Evolutionary conservation across 352 stramenopile species (phyloP).

Genomic region (Phytophthora chlamydospora): DNA sequence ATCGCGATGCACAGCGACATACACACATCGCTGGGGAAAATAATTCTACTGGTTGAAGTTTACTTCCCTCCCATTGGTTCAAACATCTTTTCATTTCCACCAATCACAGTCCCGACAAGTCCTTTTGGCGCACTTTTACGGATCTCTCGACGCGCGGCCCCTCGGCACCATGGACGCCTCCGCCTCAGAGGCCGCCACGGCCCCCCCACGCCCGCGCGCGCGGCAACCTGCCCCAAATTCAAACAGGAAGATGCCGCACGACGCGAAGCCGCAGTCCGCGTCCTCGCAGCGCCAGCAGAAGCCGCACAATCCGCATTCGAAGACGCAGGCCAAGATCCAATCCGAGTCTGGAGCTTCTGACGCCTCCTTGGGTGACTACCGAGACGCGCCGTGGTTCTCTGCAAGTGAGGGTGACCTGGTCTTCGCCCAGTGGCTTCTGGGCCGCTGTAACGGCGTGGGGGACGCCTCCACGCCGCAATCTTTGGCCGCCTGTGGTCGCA

Average conservation of each 20-base stretch:
- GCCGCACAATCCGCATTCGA: slow-evolving; percentile 15
- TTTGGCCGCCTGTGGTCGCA: slow-evolving; percentile 30
- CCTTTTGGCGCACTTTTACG: background rate
- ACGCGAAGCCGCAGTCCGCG: slow-evolving; percentile 4
- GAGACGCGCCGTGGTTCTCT: slow-evolving; percentile 52
- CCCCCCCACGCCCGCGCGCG: background rate
- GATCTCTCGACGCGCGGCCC: slow-evolving; percentile 11
- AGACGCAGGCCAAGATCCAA: slow-evolving; percentile 3
- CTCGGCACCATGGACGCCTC: slow-evolving; percentile 28
- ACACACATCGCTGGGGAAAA: background rate
- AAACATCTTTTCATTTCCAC: slow-evolving; percentile 4
- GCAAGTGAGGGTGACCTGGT: slow-evolving; percentile 46
- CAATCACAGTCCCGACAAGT: slow-evolving; percentile 15
- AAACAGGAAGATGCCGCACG: slow-evolving; percentile 6
- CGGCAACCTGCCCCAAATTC: background rate
- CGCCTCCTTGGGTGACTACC: slow-evolving; percentile 32
- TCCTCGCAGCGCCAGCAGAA: slow-evolving; percentile 29
- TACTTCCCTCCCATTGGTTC: slow-evolving; percentile 9
- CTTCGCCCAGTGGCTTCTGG: slow-evolving; percentile 67
- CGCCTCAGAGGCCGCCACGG: slow-evolving; percentile 11
- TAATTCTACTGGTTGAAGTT: slow-evolving; percentile 11
- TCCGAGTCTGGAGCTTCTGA: slow-evolving; percentile 1
- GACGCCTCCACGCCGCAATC: slow-evolving; percentile 43
- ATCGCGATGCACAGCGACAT: background rate
- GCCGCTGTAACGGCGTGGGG: slow-evolving; percentile 49